Base-by-base conservation (phyloP, 805 yeast genomes). In the Zygosaccharomyces gambellarensis region DNA sequence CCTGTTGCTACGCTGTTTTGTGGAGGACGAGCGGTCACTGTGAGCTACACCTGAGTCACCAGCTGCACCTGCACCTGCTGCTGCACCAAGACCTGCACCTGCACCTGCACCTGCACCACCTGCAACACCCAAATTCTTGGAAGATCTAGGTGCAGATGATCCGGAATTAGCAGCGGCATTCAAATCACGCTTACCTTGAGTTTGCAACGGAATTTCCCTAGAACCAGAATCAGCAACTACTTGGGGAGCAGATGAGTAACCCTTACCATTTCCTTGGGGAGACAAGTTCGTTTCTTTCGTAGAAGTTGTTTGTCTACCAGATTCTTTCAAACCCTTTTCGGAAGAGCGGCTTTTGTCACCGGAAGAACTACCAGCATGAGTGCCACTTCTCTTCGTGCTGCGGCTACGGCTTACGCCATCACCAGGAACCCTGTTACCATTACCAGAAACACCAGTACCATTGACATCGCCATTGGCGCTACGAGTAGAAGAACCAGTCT, bases 271-370 rank as follows among this genome's bases (percentile, higher is more conserved):
- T 28, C 45, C 45, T 12, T 30, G 45, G 17, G 27, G 28, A 30
- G 45, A 42, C 19, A 25, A 30, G 45, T 42, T 42, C 36, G 36
- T 27, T 43, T 43, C 46, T 23, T 32, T 43, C 40, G 46, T 6
- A 43, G 46, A 44, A 44, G 25, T 30, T 12, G 32, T 23, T 12
- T 42, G 38, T 30, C 34, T 23, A 22, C 45, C 25, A 25, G 36
- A 30, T 11, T 42, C 45, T 34, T 19, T 42, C 4, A 36, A 10
- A 1, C n/a, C 12, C 25, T 28, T 40, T 8, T 40, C 44, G 9
- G 23, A 19, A 21, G 44, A 5, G 14, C 32, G 34, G n/a, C 22
- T n/a, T 8, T 43, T 43, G 3, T 31, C 32, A 19, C 23, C 31
- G 8, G 40, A 22, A n/a, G 29, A 30, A 30, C 32, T 30, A 30